Evolutionary conservation across 2,329 filamentous ascomycete species (phyloP).

Genomic region (Hansfordia pulvinata): DNA sequence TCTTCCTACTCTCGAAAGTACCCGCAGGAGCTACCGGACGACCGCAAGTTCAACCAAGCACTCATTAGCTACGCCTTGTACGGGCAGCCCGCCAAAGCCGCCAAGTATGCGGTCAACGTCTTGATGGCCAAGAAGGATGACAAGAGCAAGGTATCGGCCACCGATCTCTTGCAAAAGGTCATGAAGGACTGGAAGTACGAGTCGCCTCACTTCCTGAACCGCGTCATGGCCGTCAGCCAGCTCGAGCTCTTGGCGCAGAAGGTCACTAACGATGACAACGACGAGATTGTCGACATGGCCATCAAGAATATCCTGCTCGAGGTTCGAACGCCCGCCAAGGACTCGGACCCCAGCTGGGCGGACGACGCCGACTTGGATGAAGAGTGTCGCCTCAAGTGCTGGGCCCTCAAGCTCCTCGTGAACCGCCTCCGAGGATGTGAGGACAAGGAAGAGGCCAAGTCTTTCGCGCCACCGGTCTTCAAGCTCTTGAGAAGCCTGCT

Average conservation of each 20-base stretch:
- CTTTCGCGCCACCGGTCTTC: constrained; percentile 55
- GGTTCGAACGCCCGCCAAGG: constrained; percentile 48
- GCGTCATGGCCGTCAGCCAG: constrained; percentile 57
- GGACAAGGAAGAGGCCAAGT: constrained; percentile 37
- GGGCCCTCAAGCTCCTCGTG: constrained; percentile 73
- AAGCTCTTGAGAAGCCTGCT: constrained; percentile 68
- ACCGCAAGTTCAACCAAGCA: constrained; percentile 68
- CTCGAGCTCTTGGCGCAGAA: constrained; percentile 63
- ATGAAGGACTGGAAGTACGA: constrained; percentile 64
- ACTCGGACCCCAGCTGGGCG: constrained; percentile 50
- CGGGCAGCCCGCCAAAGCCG: constrained; percentile 66
- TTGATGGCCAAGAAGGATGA: constrained; percentile 62
- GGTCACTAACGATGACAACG: constrained; percentile 58
- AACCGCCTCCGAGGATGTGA: constrained; percentile 61
- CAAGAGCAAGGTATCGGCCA: constrained; percentile 70
- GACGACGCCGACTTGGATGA: constrained; percentile 57
- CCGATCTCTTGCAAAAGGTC: constrained; percentile 66
- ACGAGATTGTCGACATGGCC: constrained; percentile 66
- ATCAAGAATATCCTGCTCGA: constrained; percentile 62
- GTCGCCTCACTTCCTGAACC: constrained; percentile 61
- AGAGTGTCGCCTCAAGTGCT: constrained; percentile 70
- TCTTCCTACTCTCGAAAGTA: constrained; percentile 83
- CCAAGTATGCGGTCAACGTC: constrained; percentile 90
- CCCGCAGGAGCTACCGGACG: constrained; percentile 67
- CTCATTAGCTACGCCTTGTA: constrained; percentile 74